phyloP scores from a whole-genome alignment of 768 basidiomycete species.

The Serendipita sp. region DNA sequence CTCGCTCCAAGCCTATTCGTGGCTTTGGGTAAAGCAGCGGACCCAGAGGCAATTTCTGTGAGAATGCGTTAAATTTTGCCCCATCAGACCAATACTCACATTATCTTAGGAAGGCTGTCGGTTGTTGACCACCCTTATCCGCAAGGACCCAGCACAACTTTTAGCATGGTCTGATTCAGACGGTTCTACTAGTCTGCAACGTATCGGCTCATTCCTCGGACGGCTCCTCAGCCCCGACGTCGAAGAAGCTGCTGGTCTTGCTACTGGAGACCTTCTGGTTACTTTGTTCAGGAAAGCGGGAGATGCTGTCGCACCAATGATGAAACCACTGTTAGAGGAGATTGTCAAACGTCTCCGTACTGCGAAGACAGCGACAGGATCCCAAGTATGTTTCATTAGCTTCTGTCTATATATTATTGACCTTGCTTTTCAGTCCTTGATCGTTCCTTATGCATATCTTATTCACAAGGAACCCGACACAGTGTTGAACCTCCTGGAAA shows the following conservation, averaged over 20 bases:
- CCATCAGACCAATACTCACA: background rate
- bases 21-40: constrained; percentile 53
- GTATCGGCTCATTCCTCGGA: constrained; percentile 60
- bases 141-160: constrained; percentile 75
- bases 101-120: constrained; percentile 41
- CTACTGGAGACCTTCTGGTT: constrained; percentile 88
- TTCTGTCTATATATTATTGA: background rate
- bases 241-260: constrained; percentile 84
- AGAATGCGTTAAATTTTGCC: constrained; percentile 6
- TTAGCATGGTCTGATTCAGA: constrained; percentile 52
- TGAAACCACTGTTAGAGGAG: constrained; percentile 74
- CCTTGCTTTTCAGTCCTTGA: constrained; percentile 43
- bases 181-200: constrained; percentile 60
- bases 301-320: constrained; percentile 60
- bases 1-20: constrained; percentile 63
- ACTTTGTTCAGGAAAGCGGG: constrained; percentile 78
- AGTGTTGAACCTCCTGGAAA: constrained; percentile 61
- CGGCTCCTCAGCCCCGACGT: constrained; percentile 54
- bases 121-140: constrained; percentile 69
- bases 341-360: constrained; percentile 66
- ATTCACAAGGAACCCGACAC: constrained; percentile 74
- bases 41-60: constrained; percentile 51
- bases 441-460: constrained; percentile 87
- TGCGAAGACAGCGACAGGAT: constrained; percentile 81
- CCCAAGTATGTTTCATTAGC: constrained; percentile 42